These are phyloP conservation scores for Phyllosticta citribraziliensis DNA, from an alignment of 2,329 filamentous ascomycete species.

Conservation along the genomic window DNA sequence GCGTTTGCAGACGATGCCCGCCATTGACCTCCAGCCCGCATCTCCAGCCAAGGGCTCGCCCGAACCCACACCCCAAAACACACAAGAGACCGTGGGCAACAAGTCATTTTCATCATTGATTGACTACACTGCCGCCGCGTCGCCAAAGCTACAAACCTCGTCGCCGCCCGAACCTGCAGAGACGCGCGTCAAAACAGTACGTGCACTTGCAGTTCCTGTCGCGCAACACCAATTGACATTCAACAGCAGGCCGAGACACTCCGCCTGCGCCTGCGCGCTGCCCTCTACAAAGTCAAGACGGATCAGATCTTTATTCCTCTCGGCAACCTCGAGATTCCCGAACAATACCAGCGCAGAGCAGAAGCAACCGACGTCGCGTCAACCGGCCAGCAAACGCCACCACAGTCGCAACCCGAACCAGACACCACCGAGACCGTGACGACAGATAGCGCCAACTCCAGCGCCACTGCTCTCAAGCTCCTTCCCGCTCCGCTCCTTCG, in stretches of 20 bases:
- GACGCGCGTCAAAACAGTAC: background rate
- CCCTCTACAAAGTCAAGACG: constrained; percentile 65
- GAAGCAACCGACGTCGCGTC: constrained; percentile 17
- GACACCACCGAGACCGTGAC: constrained; percentile 19
- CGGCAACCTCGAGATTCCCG: constrained; percentile 40
- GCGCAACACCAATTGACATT: background rate
- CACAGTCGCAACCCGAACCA: constrained; percentile 15
- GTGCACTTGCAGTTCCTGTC: background rate
- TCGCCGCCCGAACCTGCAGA: constrained; percentile 3
- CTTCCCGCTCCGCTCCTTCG: constrained; percentile 30
- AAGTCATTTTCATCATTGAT: constrained; percentile 39
- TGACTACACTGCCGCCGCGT: constrained; percentile 31
- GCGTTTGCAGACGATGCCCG: constrained; percentile 1
- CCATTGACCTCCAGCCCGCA: constrained; percentile 17
- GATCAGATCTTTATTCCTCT: constrained; percentile 60
- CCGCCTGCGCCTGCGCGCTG: constrained; percentile 58
- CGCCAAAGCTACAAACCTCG: background rate
- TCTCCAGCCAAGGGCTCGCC: constrained; percentile 27
- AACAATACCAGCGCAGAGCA: constrained; percentile 13
- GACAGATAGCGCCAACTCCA: constrained; percentile 19
- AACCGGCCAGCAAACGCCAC: constrained; percentile 16
- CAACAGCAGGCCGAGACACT: constrained; percentile 54
- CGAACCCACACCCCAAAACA: constrained; percentile 16
- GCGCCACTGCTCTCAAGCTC: constrained; percentile 14
- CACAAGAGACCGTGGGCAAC: constrained; percentile 22